Evolutionary conservation across 192 early-diverging fungal species (phyloP).

Genomic region (Coemansia sp.): DNA sequence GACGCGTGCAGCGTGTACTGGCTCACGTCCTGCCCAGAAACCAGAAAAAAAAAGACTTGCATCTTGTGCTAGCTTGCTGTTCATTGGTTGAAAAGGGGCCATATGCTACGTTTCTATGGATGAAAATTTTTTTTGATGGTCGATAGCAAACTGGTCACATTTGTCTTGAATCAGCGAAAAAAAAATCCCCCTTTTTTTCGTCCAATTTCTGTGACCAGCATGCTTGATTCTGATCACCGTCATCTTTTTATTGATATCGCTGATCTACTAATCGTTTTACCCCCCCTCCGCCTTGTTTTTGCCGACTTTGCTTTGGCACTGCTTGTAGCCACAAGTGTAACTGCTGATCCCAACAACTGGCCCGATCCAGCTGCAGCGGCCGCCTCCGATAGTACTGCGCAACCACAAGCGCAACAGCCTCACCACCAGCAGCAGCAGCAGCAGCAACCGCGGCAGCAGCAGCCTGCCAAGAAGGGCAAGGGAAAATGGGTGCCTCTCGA

Average conservation of each 20-base stretch:
- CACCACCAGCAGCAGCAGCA: background rate
- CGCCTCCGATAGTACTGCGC: background rate
- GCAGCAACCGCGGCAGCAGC: conserved; percentile 7
- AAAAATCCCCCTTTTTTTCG: background rate
- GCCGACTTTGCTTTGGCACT: too few species aligned
- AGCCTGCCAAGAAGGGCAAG: conserved; percentile 45
- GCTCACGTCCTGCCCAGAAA: background rate
- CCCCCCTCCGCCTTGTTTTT: background rate
- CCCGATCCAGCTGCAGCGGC: conserved; percentile 56
- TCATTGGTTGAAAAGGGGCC: too few species aligned
- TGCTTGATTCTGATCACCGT: background rate
- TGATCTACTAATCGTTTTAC: background rate
- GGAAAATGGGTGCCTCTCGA: conserved; percentile 55
- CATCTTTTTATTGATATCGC: background rate
- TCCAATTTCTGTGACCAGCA: too few species aligned
- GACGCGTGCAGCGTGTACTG: too few species aligned
- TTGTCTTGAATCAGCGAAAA: background rate
- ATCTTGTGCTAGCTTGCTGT: too few species aligned
- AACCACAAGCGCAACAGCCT: background rate
- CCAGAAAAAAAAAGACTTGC: conserved; percentile 2
- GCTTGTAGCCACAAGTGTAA: conserved; percentile 22
- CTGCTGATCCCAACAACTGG: conserved; percentile 47
- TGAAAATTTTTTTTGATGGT: conserved; percentile 3
- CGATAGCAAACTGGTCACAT: conserved; percentile 8
- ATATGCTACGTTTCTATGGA: too few species aligned